Evolutionary conservation across 2,329 filamentous ascomycete species (phyloP).

Genomic region (Microsporum ferrugineum): DNA sequence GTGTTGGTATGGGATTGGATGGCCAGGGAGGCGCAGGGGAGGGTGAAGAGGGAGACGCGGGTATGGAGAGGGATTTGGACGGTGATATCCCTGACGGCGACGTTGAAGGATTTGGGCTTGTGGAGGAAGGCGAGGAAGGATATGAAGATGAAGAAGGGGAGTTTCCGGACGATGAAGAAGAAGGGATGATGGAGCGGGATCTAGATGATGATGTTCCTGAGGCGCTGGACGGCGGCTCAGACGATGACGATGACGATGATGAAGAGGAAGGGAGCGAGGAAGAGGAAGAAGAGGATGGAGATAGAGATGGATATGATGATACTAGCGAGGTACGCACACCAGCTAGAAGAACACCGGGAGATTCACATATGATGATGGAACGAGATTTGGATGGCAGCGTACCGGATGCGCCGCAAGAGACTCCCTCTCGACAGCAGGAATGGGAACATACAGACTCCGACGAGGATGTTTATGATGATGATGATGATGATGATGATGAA

Average conservation of each 20-base stretch:
- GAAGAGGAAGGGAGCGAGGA: constrained; percentile 38
- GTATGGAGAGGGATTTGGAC: constrained; percentile 35
- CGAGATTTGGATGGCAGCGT: constrained; percentile 61
- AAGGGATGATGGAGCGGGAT: constrained; percentile 15
- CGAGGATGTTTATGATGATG: constrained; percentile 43
- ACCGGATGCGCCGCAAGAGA: constrained; percentile 38
- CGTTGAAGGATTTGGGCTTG: constrained; percentile 20
- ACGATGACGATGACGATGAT: constrained; percentile 27
- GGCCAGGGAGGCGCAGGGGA: constrained; percentile 50
- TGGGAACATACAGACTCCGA: constrained; percentile 74
- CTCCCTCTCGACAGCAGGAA: constrained; percentile 41
- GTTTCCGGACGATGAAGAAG: constrained; percentile 33
- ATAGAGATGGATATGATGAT: constrained; percentile 44
- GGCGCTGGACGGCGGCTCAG: constrained; percentile 14
- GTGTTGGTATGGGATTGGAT: constrained; percentile 23
- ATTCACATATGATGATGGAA: constrained; percentile 39
- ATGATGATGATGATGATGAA: constrained; percentile 32
- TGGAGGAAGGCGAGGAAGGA: constrained; percentile 39
- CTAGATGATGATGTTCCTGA: constrained; percentile 12
- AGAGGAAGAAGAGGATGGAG: constrained; percentile 46
- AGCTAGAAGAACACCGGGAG: neutral
- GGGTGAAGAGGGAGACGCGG: constrained; percentile 39
- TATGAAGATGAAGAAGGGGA: constrained; percentile 42
- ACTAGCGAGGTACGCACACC: constrained; percentile 44
- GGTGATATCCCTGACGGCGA: constrained; percentile 38